Conservation (phyloP, 2,329 filamentous ascomycete genomes). For the Cyphellophora europaea region DNA sequence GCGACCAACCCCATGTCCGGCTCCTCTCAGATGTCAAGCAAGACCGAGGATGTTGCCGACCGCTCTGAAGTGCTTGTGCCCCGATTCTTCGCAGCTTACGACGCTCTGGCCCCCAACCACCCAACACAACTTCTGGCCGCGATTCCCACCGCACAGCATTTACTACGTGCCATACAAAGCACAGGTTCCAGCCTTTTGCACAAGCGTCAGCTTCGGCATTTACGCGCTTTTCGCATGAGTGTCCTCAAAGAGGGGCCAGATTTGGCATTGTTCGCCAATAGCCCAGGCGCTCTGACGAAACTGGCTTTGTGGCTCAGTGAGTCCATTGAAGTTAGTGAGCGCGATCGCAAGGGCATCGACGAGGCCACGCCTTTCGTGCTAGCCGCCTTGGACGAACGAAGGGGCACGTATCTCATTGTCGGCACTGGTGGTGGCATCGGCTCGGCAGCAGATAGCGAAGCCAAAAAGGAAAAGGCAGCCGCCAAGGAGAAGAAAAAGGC, state of each 20-base stretch:
- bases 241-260: constrained; percentile 94
- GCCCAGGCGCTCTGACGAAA: constrained; percentile 80
- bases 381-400: constrained; percentile 75
- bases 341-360: constrained; percentile 59
- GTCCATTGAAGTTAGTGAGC: constrained; percentile 81
- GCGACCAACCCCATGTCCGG: background rate
- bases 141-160: constrained; percentile 74
- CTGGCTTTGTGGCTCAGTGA: constrained; percentile 90
- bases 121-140: constrained; percentile 56
- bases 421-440: constrained; percentile 77
- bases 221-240: constrained; percentile 87
- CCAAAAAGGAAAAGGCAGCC: constrained; percentile 57
- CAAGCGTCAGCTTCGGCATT: constrained; percentile 86
- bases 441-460: constrained; percentile 63
- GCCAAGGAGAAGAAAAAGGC: constrained; percentile 54
- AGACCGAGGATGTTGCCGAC: constrained; percentile 11
- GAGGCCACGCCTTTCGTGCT: constrained; percentile 78
- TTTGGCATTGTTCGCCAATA: constrained; percentile 77
- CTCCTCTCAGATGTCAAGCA: constrained; percentile 12
- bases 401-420: constrained; percentile 85
- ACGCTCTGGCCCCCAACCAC: constrained; percentile 40
- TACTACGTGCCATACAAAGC: constrained; percentile 86
- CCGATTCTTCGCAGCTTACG: constrained; percentile 52
- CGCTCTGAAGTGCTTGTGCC: constrained; percentile 24
- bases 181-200: constrained; percentile 85